Conservation (phyloP, 2,329 filamentous ascomycete genomes). For the Beauveria asiatica region DNA sequence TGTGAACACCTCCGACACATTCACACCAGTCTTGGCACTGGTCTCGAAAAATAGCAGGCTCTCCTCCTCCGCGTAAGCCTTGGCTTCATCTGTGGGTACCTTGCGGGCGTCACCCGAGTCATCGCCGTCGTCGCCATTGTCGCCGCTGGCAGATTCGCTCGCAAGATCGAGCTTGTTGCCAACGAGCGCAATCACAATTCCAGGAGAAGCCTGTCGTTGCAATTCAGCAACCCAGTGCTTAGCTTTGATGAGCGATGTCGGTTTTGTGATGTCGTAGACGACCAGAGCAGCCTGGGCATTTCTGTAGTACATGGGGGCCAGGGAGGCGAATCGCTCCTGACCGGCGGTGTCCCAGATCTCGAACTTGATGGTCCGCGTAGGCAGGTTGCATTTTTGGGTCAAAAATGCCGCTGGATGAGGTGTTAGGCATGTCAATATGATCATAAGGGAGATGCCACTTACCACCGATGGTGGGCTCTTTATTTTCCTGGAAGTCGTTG, state of each 20-base stretch:
- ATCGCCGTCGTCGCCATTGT: slow-evolving; percentile 48
- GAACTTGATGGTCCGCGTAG: slow-evolving; percentile 84
- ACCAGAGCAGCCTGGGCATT: slow-evolving; percentile 96
- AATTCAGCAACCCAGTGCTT: slow-evolving; percentile 99
- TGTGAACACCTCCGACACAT: slow-evolving; percentile 93
- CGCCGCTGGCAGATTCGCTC: slow-evolving; percentile 44
- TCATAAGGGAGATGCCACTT: slow-evolving; percentile 25
- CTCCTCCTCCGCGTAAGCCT: slow-evolving; percentile 91
- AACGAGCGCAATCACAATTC: slow-evolving; percentile 93
- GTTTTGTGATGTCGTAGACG: slow-evolving; percentile 97
- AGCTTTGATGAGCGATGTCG: slow-evolving; percentile 88
- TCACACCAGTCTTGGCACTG: slow-evolving; percentile 89
- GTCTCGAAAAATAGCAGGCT: slow-evolving; percentile 94
- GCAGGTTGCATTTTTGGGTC: slow-evolving; percentile 96
- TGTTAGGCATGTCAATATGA: not conserved
- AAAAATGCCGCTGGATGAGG: slow-evolving; percentile 72
- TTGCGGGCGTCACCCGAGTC: slow-evolving; percentile 71
- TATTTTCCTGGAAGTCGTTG: slow-evolving; percentile 99
- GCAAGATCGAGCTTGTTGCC: slow-evolving; percentile 95
- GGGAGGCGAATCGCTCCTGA: slow-evolving; percentile 92
- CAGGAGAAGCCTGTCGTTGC: slow-evolving; percentile 88
- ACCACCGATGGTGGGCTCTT: slow-evolving; percentile 98
- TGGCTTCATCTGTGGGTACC: slow-evolving; percentile 83
- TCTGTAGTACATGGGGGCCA: slow-evolving; percentile 99
- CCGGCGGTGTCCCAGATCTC: slow-evolving; percentile 98